Percentiles rank a stretch among this genome's conserved stretches.
These are phyloP conservation scores for Scutellaria galericulata DNA, from an alignment of 257 asterid genomes.

Conservation along the genomic window DNA sequence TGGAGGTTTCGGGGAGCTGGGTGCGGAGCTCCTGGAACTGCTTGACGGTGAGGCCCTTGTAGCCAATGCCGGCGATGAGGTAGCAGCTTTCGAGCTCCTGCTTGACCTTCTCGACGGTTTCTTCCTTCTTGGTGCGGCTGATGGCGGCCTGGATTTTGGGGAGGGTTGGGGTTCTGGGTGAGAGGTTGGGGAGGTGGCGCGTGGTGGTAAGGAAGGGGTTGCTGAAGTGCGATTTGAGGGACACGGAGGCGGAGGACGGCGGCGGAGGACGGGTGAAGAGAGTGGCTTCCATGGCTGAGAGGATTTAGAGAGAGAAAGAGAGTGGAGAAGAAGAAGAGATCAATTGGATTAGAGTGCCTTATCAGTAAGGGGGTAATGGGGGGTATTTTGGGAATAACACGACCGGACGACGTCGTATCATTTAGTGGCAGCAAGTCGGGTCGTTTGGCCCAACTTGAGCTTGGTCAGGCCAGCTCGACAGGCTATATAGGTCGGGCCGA, in stretches of 20 bases:
- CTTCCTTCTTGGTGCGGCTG: conserved; percentile 88
- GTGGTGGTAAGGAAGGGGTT: conserved; percentile 52
- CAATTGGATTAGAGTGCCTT: conserved; percentile 35
- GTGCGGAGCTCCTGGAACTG: conserved; percentile 77
- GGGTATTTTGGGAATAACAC: conserved; percentile 8
- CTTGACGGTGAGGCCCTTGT: conserved; percentile 83
- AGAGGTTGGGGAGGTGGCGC: conserved; percentile 36
- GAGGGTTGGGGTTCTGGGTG: conserved; percentile 38
- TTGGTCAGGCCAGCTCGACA: too few relatives aligned
- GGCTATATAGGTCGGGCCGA: too few relatives aligned
- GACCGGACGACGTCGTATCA: background rate
- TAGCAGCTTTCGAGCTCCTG: conserved; percentile 70
- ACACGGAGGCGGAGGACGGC: conserved; percentile 43
- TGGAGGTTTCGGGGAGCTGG: conserved; percentile 79
- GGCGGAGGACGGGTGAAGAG: conserved; percentile 53
- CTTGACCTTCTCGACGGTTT: conserved; percentile 77
- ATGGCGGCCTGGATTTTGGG: conserved; percentile 72
- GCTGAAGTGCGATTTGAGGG: conserved; percentile 72
- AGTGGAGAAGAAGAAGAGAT: conserved; percentile 27
- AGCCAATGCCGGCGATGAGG: conserved; percentile 84
- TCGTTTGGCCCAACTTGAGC: too few relatives aligned
- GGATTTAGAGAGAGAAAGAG: conserved; percentile 12
- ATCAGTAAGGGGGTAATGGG: conserved; percentile 25
- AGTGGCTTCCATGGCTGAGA: conserved; percentile 65
- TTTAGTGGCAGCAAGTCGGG: too few relatives aligned